Evolutionary conservation across 139 green algal genomes (phyloP), one percentile per base, ranked within the genome.

Genomic region (Chlamydomonas urium): DNA sequence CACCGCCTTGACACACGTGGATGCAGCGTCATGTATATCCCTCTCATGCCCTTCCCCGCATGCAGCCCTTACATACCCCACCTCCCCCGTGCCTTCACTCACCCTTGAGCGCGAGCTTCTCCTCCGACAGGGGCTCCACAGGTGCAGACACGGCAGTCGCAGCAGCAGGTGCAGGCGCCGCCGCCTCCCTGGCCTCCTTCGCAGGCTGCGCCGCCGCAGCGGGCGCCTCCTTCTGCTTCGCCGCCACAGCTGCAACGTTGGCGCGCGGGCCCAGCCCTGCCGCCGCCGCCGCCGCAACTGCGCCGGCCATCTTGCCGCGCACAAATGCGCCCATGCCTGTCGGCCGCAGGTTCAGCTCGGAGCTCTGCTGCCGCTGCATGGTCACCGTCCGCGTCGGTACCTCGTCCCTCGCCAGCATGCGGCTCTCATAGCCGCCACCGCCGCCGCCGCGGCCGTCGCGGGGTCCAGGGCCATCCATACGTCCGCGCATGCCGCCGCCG

Each of bases 321-420:
- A 10, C 42, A 17, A 53, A 53, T 17, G 17, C 42, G 42, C 17
- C 17, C 42, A 53, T 53, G 42, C 42, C 42, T 10, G 14, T 53
- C 42, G 42, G 56, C 56, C 56, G n/a, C 28, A 65, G 28, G 56
- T 34, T 65, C 10, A 65, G n/a, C 19, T 65, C 56, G 28, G 56
- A 31, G 19, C 19, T 36, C 56, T 65, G 17, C 28, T 65, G 19
- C 8, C 56, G n/a, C 28, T 8, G 8, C 19, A 65, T 29, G 19
- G 56, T 37, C 19, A 65, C 56, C 14, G 56, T 29, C 56, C 28
- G n/a, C 26, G 56, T 36, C n/a, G 56, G 56, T 17, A 65, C 56
- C n/a, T 65, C 56, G n/a, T 65, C 56, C 19, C 56, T 29, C 28
- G 56, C 10, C 56, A 65, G 10, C 56, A 65, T 32, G 26, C 56